phyloP scores from a whole-genome alignment of 495 filamentous ascomycete genomes.

The Aspergillus avenaceus region DNA sequence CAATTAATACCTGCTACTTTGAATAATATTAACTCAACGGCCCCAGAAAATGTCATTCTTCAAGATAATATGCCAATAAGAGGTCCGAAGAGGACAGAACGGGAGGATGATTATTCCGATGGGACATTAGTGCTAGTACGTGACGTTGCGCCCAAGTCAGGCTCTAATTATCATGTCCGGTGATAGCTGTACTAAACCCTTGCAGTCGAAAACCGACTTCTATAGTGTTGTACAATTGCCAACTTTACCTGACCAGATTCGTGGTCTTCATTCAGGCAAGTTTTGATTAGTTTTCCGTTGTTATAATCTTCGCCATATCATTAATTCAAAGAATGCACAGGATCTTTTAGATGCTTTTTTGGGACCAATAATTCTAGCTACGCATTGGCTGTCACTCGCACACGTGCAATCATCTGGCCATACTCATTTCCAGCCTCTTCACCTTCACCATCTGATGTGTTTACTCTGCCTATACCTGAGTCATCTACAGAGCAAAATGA shows the following conservation, averaged over 20 bases:
- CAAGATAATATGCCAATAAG: slow-evolving; percentile 56
- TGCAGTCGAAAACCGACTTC: slow-evolving; percentile 82
- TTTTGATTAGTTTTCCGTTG: neutral
- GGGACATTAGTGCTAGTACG: slow-evolving; percentile 61
- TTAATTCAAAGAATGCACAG: slow-evolving; percentile 26
- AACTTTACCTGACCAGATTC: slow-evolving; percentile 70
- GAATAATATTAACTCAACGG: slow-evolving; percentile 7
- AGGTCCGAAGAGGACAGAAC: slow-evolving; percentile 52
- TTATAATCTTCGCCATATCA: too few species aligned
- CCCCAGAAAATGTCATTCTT: slow-evolving; percentile 13
- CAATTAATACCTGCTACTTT: slow-evolving; percentile 1
- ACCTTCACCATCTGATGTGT: slow-evolving; percentile 61
- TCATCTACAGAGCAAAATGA: slow-evolving; percentile 59
- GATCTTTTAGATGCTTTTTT: slow-evolving; percentile 49
- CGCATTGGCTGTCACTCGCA: slow-evolving; percentile 73
- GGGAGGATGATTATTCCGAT: slow-evolving; percentile 43
- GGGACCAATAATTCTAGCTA: slow-evolving; percentile 63
- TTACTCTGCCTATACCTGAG: slow-evolving; percentile 71
- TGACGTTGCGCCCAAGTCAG: slow-evolving; percentile 9
- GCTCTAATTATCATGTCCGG: too few species aligned
- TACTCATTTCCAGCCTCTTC: slow-evolving; percentile 56
- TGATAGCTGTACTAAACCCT: too few species aligned
- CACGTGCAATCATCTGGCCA: slow-evolving; percentile 82
- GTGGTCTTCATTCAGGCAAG: slow-evolving; percentile 56
- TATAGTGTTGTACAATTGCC: slow-evolving; percentile 85